Evolutionary conservation across 768 basidiomycete genomes (phyloP), one percentile per base, ranked within the genome.

Genomic region (Panaeolus papilionaceus): DNA sequence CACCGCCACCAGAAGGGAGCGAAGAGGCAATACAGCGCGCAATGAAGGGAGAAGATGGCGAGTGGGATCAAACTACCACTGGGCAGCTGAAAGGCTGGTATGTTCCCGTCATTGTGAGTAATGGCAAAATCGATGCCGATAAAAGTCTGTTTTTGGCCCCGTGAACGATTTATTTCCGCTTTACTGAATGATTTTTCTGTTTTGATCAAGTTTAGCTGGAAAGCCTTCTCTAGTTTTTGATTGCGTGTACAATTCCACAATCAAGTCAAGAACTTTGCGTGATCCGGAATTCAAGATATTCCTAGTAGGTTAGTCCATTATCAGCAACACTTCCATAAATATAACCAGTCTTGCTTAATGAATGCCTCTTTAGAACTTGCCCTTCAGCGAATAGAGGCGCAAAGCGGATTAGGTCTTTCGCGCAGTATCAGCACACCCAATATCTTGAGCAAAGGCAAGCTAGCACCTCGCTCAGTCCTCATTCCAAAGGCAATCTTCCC

Each of bases 361-460:
- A 39, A 12, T 18, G 16, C 37, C 12, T 23, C 20, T 12, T 42
- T 70, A 93, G 92, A 93, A 77, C 83, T 92, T 10, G 87, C 88
- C 0, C 75, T 93, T 3, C 89, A 90, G 71, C 87, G 86, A 9
- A 85, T 92, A 58, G 90, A 92, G 78, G 82, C 83, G 0, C 89
- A 91, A 68, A 83, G 85, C 8, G 73, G 81, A 4, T 73, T 92
- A n/a, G 70, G 80, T 0, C 84, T 94, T 51, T 92, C 92, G 0
- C 86, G 92, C 26, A 82, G 86, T 61, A 87, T 94, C 68, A 85
- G 84, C 26, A 90, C 86, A 0, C 93, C 93, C 5, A 95, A 94
- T 76, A 92, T 95, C 64, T 78, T 84, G 3, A 88, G 88, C 64
- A 95, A 94, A 75, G 93, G 93, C n/a, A 85, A 83, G 71, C 84